These are phyloP conservation scores for Geosmithia flava DNA, from an alignment of 2,329 filamentous ascomycete species.

Conservation along the genomic window DNA sequence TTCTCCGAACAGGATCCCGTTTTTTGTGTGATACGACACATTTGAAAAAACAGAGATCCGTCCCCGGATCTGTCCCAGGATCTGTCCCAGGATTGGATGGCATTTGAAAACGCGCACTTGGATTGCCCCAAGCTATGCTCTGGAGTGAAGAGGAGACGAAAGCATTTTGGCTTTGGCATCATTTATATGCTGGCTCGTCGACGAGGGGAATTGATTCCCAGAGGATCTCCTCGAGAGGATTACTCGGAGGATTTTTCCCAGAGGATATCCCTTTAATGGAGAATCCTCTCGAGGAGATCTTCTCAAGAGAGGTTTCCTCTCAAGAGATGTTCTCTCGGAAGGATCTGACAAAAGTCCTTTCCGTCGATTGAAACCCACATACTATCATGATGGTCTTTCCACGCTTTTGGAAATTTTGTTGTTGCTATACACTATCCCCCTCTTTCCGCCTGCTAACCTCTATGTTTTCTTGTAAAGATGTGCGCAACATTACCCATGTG, in stretches of 20 bases:
- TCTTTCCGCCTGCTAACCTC: slow-evolving; percentile 63
- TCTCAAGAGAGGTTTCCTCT: too few relatives aligned
- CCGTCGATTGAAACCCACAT: too few relatives aligned
- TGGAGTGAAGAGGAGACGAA: slow-evolving; percentile 37
- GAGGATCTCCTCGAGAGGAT: background rate
- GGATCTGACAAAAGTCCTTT: too few relatives aligned
- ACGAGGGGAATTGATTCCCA: background rate
- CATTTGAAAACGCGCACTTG: slow-evolving; percentile 40
- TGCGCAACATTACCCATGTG: slow-evolving; percentile 99
- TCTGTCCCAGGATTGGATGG: slow-evolving; percentile 31
- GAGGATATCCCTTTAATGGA: too few relatives aligned
- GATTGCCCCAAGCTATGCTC: slow-evolving; percentile 44
- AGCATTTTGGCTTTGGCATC: slow-evolving; percentile 32
- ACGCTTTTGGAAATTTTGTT: slow-evolving; percentile 34
- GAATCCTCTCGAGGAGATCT: too few relatives aligned
- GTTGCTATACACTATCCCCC: slow-evolving; percentile 37
- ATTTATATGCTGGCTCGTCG: slow-evolving; percentile 9
- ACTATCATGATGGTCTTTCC: background rate
- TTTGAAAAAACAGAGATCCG: too few relatives aligned
- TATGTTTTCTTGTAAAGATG: slow-evolving; percentile 61
- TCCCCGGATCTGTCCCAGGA: background rate
- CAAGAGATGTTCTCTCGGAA: too few relatives aligned
- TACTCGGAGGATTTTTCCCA: background rate
- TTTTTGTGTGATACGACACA: background rate
- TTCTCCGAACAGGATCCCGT: slow-evolving; percentile 39